Conservation (phyloP, 179 eudicot species). For the Beta macrorhiza region DNA sequence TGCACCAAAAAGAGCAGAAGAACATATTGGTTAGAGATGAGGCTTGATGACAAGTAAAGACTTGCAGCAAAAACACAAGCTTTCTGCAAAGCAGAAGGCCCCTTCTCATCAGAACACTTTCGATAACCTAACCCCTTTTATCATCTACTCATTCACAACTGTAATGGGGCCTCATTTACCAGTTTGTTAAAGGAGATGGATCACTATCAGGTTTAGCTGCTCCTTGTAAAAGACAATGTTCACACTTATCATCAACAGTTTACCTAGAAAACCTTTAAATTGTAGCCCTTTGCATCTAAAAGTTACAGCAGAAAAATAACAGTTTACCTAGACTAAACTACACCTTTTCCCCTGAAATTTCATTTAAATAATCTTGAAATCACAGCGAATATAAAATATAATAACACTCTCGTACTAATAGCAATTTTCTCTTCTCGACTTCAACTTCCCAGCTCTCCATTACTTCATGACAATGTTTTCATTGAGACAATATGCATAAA, state of each 20-base stretch:
- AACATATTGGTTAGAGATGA: neutral
- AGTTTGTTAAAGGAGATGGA: neutral
- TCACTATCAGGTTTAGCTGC: neutral
- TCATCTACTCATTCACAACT: neutral
- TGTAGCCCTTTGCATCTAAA: slow-evolving; percentile 68
- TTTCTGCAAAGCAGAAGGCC: neutral
- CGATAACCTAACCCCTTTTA: neutral
- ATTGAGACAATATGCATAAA: too few species aligned
- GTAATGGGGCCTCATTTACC: neutral
- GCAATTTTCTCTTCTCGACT: neutral
- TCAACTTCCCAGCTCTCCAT: neutral
- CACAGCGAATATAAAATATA: neutral
- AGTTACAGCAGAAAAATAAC: slow-evolving; percentile 1
- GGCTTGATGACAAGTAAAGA: neutral
- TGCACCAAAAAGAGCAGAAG: neutral
- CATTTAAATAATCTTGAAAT: neutral
- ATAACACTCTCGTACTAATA: neutral
- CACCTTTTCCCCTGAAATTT: neutral
- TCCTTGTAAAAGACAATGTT: neutral
- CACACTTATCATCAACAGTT: neutral
- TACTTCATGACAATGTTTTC: neutral
- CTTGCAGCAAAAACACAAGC: neutral
- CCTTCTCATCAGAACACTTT: neutral
- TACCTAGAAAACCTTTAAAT: slow-evolving; percentile 36
- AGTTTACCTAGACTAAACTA: neutral